Conservation (phyloP, 495 filamentous ascomycete genomes). For the Sabuloglossum arenarium region DNA sequence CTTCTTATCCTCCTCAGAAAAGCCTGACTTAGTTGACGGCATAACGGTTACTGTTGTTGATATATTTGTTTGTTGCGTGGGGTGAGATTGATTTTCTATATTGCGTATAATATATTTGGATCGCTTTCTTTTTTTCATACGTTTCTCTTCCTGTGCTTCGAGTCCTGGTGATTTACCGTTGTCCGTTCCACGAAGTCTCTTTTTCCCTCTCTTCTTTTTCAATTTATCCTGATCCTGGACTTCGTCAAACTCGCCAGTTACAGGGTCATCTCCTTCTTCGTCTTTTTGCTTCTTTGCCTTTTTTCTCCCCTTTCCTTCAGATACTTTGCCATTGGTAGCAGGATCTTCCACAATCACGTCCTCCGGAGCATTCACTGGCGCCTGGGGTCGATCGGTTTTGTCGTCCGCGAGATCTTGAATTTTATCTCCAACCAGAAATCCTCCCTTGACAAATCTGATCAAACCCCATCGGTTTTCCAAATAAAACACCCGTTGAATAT, state of each 20-base stretch:
- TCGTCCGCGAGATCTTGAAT: slow-evolving; percentile 17
- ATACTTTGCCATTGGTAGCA: slow-evolving; percentile 7
- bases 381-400: slow-evolving; percentile 7
- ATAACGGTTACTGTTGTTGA: slow-evolving; percentile 7
- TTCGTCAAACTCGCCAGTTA: not conserved
- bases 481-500: slow-evolving; percentile 43
- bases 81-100: not conserved
- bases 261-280: slow-evolving; percentile 3
- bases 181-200: slow-evolving; percentile 2
- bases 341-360: slow-evolving; percentile 17
- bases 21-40: not conserved
- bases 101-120: not conserved
- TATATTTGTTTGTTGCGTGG: not conserved
- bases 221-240: not conserved
- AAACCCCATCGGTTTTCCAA: slow-evolving; percentile 46
- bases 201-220: slow-evolving; percentile 9
- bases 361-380: not conserved
- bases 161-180: not conserved
- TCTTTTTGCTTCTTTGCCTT: slow-evolving; percentile 20
- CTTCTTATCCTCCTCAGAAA: slow-evolving; percentile 19
- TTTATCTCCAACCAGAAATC: slow-evolving; percentile 52
- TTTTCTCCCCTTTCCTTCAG: slow-evolving; percentile 13
- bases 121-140: not conserved
- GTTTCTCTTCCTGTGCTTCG: not conserved
- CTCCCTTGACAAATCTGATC: slow-evolving; percentile 65